phyloP scores from a whole-genome alignment of 2,329 filamentous ascomycete species.

The Nannizzia gypsea region DNA sequence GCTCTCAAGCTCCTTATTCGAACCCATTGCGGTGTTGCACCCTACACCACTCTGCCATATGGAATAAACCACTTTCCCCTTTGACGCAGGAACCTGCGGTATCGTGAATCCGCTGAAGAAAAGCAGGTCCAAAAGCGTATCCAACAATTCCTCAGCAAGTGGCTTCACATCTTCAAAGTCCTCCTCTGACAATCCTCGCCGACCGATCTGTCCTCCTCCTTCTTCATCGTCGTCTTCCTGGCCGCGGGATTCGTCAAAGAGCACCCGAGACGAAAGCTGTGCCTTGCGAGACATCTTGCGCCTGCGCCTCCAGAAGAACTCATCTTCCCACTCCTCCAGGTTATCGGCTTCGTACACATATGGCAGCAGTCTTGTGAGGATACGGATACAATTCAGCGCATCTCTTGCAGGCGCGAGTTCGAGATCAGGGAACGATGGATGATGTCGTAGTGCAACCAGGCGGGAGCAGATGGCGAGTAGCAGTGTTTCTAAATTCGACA shows the following conservation, averaged over 20 bases:
- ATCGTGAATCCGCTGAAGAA: slow-evolving; percentile 89
- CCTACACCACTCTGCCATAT: slow-evolving; percentile 98
- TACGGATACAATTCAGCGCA: slow-evolving; percentile 87
- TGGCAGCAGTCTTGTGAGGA: slow-evolving; percentile 78
- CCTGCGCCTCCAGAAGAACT: slow-evolving; percentile 78
- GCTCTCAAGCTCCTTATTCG: slow-evolving; percentile 83
- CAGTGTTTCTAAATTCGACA: slow-evolving; percentile 82
- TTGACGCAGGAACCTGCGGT: slow-evolving; percentile 56
- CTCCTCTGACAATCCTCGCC: neutral
- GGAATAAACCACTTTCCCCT: slow-evolving; percentile 73
- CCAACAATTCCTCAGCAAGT: slow-evolving; percentile 81
- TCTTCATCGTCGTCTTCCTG: slow-evolving; percentile 35
- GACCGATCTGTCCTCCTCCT: slow-evolving; percentile 17
- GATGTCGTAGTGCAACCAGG: slow-evolving; percentile 69
- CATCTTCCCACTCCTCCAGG: slow-evolving; percentile 74
- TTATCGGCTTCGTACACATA: slow-evolving; percentile 85
- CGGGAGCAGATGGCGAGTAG: slow-evolving; percentile 73
- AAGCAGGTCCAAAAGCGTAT: slow-evolving; percentile 74
- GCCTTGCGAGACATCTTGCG: slow-evolving; percentile 59
- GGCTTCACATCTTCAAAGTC: slow-evolving; percentile 52
- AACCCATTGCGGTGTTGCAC: slow-evolving; percentile 77
- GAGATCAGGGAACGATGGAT: slow-evolving; percentile 78
- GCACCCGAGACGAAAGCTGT: slow-evolving; percentile 57
- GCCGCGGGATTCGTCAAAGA: slow-evolving; percentile 64
- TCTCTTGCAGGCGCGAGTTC: slow-evolving; percentile 73